phyloP scores from a whole-genome alignment of 129 eudicot species.

The Pittosporum tobira region DNA sequence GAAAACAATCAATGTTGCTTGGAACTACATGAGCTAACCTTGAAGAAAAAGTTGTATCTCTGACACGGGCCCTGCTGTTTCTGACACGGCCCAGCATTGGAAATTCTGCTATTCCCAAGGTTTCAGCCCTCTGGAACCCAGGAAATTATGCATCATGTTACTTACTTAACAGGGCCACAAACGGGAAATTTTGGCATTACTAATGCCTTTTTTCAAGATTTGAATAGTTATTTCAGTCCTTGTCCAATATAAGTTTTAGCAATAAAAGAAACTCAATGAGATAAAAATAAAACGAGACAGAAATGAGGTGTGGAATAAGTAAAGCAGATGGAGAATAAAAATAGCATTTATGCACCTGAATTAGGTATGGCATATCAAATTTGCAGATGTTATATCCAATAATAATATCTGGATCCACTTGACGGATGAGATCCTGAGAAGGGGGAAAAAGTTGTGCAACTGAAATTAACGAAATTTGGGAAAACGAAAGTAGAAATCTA shows the following conservation, averaged over 20 bases:
- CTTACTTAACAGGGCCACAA: constrained; percentile 6
- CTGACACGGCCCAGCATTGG: constrained; percentile 91
- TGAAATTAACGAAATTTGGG: constrained; percentile 11
- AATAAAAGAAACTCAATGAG: constrained; percentile 9
- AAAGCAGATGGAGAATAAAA: neutral
- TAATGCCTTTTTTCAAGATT: neutral
- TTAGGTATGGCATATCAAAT: constrained; percentile 93
- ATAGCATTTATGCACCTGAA: constrained; percentile 46
- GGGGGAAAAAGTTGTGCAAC: neutral
- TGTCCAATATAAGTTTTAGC: neutral
- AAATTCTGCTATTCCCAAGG: constrained; percentile 67
- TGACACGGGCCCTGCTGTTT: constrained; percentile 82
- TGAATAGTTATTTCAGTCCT: neutral
- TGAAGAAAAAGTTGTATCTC: constrained; percentile 80
- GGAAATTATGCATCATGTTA: constrained; percentile 6
- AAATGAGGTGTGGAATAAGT: neutral
- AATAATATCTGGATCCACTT: constrained; percentile 93
- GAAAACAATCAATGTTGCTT: neutral
- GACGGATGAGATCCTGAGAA: constrained; percentile 81
- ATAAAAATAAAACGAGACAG: neutral
- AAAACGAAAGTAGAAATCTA: neutral
- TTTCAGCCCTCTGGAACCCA: constrained; percentile 73
- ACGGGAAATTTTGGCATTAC: neutral
- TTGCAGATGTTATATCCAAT: constrained; percentile 98
- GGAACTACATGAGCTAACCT: constrained; percentile 34